These are phyloP conservation scores for Zoysia matrella DNA, from an alignment of 202 grass and related monocot species.

Conservation along the genomic window DNA sequence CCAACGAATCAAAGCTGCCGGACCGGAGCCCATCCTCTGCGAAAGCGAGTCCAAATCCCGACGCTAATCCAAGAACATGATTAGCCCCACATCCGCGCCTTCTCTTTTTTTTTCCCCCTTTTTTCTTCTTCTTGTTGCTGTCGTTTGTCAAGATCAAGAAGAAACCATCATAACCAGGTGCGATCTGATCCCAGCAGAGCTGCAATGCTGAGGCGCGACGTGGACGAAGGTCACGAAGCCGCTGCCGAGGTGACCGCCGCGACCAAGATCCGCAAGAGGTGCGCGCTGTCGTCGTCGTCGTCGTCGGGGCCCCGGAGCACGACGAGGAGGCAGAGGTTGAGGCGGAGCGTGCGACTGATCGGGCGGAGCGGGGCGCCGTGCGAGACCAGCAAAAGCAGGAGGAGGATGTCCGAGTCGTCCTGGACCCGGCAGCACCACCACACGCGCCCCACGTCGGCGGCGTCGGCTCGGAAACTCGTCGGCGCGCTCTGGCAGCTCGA, in stretches of 20 bases:
- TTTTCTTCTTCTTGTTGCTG: not conserved
- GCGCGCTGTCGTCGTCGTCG: conserved; percentile 43
- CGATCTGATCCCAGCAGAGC: conserved; percentile 17
- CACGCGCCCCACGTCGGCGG: conserved; percentile 23
- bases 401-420: conserved; percentile 57
- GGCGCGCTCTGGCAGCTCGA: conserved; percentile 63
- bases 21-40: too few species aligned
- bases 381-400: not conserved
- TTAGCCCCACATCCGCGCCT: too few species aligned
- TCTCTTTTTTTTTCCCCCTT: too few species aligned
- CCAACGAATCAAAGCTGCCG: too few species aligned
- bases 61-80: too few species aligned
- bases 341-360: conserved; percentile 36
- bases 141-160: conserved; percentile 23
- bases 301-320: conserved; percentile 44
- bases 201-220: conserved; percentile 44
- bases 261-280: conserved; percentile 51
- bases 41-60: too few species aligned
- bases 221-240: not conserved
- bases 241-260: not conserved
- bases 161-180: not conserved
- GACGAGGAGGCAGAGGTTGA: conserved; percentile 45
- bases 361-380: conserved; percentile 4
- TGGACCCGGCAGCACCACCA: conserved; percentile 11
- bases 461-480: conserved; percentile 81